Base-by-base conservation (phyloP, 2,329 filamentous ascomycete species). In the Orbilia brochopaga region DNA sequence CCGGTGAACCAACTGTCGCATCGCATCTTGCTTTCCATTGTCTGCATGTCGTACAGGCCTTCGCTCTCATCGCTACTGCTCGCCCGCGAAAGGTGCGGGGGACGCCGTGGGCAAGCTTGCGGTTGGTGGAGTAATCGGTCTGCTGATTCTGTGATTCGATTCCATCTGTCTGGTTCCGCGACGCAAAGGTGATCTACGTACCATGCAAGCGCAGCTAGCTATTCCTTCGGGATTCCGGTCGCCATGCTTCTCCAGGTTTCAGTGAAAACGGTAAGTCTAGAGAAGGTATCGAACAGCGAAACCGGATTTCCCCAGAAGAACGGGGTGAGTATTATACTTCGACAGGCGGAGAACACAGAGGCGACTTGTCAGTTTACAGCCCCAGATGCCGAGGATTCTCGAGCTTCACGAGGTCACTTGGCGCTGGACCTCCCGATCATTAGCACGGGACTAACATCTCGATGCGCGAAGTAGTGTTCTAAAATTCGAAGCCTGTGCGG, bases 21-120 rank as follows among this genome's bases (percentile, higher is more conserved):
- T 64, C 60, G 23, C 60, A 64, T 35, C 60, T 51, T 37, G 60
- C 60, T 51, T 64, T 64, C 60, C 60, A 64, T 21, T 64, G 60
- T 13, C 60, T 23, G 19, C 60, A 64, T 10, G 60, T 64, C 1
- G 60, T 64, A 51, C 60, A 64, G 24, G 60, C 60, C 27, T 64
- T 64, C 6, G 60, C 60, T 51, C 60, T 48, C 60, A 64, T 64
- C 17, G 35, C 32, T 19, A 8, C 17, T 13, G 35, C 15, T 37
- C 15, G 24, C 19, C 15, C 15, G 37, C n/a, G 13, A 13, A 13
- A 17, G 15, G 15, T 6, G 37, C n/a, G 37, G 37, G 37, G 37
- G 15, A 42, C 13, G 27, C 15, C 11, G n/a, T 42, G 15, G 13
- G 4, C 13, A 4, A 15, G 37, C 13, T 4, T 42, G n/a, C 11